These are phyloP conservation scores for Eragrostis curvula DNA, from an alignment of 176 grass and related monocot genomes.

Conservation along the genomic window DNA sequence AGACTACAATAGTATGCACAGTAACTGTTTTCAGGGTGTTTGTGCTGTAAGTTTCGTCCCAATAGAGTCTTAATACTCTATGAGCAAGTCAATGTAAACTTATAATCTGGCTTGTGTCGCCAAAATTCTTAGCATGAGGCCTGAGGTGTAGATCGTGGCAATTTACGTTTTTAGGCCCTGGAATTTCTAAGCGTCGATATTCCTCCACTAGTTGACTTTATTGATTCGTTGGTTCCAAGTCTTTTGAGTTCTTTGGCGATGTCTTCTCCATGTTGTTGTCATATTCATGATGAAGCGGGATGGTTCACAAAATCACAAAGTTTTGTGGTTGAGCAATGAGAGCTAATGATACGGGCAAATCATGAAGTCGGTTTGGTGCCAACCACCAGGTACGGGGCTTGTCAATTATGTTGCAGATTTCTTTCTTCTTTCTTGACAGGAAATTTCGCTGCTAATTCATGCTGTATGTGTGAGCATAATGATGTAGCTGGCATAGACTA, in stretches of 20 bases:
- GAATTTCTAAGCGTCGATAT: not conserved
- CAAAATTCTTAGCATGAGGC: no score
- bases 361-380: not conserved
- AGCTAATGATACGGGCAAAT: not conserved
- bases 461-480: not conserved
- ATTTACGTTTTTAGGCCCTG: not conserved
- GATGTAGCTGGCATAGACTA: slow-evolving; percentile 32
- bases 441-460: not conserved
- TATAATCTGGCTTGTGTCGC: no score
- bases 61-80: no score
- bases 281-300: not conserved
- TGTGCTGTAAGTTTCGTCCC: no score
- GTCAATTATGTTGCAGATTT: not conserved
- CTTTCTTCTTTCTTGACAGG: not conserved
- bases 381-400: not conserved
- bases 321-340: not conserved
- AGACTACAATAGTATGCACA: no score
- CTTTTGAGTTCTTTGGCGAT: not conserved
- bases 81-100: no score
- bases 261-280: not conserved
- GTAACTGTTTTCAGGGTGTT: no score
- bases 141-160: no score
- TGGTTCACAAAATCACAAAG: not conserved
- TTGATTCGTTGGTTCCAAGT: not conserved
- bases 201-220: not conserved